These are phyloP conservation scores for Amanita polypyramis DNA, from an alignment of 768 basidiomycete species.

Conservation along the genomic window DNA sequence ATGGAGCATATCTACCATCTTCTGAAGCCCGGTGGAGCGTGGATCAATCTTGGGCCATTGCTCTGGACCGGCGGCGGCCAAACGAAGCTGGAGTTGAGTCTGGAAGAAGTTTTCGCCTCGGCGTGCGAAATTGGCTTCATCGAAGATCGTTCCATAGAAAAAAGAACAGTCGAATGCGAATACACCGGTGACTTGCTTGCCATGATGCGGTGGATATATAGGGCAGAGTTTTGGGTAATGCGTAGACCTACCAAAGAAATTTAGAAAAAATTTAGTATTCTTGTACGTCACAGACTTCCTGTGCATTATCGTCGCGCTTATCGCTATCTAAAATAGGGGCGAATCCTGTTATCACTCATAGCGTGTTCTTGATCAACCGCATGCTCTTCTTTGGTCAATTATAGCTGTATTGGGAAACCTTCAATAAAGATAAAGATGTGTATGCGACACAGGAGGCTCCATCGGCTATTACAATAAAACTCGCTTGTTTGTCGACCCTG, in stretches of 20 bases:
- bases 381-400: neutral
- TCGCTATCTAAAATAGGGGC: neutral
- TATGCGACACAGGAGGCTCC: neutral
- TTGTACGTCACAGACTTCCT: constrained; percentile 1
- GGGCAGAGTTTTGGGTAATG: constrained; percentile 60
- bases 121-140: constrained; percentile 48
- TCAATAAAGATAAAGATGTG: neutral
- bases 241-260: constrained; percentile 21
- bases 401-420: neutral
- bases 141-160: constrained; percentile 15
- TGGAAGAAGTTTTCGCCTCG: constrained; percentile 50
- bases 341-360: neutral
- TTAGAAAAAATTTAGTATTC: neutral
- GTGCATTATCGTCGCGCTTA: neutral
- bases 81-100: constrained; percentile 45
- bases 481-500: neutral
- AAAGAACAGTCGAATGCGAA: constrained; percentile 46
- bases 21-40: constrained; percentile 50
- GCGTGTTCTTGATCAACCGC: constrained; percentile 2
- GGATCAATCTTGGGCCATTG: constrained; percentile 66
- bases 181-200: constrained; percentile 51
- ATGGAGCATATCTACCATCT: constrained; percentile 47
- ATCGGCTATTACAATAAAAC: neutral
- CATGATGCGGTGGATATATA: constrained; percentile 66
- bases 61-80: constrained; percentile 50